Evolutionary conservation across 2,329 filamentous ascomycete genomes (phyloP), one percentile per base, ranked within the genome.

Genomic region (Calonectria pauciramosa): DNA sequence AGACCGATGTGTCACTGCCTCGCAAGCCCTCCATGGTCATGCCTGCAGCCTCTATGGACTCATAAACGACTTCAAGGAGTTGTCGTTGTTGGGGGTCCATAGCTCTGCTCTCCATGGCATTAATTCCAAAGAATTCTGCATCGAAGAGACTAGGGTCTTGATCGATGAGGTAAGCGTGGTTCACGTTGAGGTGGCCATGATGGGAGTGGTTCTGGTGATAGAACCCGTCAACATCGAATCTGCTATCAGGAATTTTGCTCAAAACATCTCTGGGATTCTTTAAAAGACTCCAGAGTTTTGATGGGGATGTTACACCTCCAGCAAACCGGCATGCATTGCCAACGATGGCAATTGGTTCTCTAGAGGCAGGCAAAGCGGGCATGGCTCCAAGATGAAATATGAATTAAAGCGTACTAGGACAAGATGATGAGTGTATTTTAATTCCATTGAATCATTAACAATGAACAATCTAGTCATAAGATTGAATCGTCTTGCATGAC

Each of bases 51-150:
- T 78, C 78, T 28, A 82, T 68, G 13, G 74, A 73, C 68, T 82
- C 81, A 60, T 78, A 84, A 4, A 74, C 75, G 7, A 78, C 75
- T 49, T 83, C 81, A 1, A 82, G 76, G 26, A 78, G 71, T 44
- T 79, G 73, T 14, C 82, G 63, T 59, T 83, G 80, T 51, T 81
- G 79, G 3, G 82, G 82, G 36, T 84, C 82, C 73, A 83, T 80
- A 9, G 56, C 65, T 20, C 70, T 68, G 38, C 79, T 81, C 44
- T 83, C 77, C 3, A 49, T 68, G 7, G 73, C 47, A 0, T 72
- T 73, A 11, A 78, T 75, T 7, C 68, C 59, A 63, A 81, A 81
- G 54, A 81, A 81, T n/a, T 70, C 69, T 6, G 79, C 77, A 59
- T 81, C 79, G 9, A 81, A 80, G 7, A 63, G 26, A 8, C 49